A percentile compares a stretch with the other conserved stretches of the same genome.
phyloP scores from a whole-genome alignment of 2,329 filamentous ascomycete species.

The Balansia obtecta region DNA sequence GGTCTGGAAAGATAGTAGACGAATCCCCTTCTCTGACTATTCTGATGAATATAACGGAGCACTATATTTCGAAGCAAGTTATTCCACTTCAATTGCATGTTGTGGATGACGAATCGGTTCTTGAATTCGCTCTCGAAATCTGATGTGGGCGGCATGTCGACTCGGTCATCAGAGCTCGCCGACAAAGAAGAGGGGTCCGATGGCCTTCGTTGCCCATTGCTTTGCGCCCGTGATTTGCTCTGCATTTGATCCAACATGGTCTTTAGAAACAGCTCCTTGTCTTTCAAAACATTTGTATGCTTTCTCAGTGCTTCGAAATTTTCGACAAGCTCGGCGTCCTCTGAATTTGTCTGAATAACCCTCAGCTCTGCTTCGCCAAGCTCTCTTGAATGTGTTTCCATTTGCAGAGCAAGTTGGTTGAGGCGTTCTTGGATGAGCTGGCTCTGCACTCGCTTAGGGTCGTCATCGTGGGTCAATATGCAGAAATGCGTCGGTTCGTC shows the following conservation, averaged over 20 bases:
- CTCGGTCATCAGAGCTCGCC: constrained; percentile 22
- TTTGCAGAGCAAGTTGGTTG: constrained; percentile 64
- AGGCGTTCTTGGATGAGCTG: constrained; percentile 75
- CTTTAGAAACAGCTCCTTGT: constrained; percentile 46
- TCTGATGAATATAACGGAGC: constrained; percentile 92
- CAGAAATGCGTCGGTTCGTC: constrained; percentile 89
- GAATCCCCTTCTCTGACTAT: constrained; percentile 88
- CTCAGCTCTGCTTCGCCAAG: constrained; percentile 66
- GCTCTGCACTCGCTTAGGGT: constrained; percentile 78
- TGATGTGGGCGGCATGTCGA: constrained; percentile 57
- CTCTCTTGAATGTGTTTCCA: constrained; percentile 58
- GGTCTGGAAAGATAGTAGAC: constrained; percentile 94
- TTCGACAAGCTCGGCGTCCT: constrained; percentile 36
- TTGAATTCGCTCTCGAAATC: constrained; percentile 93
- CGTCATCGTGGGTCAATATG: constrained; percentile 83
- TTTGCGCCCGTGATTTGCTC: constrained; percentile 20
- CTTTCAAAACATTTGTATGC: constrained; percentile 42
- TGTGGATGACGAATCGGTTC: constrained; percentile 96
- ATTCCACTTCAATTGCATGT: constrained; percentile 97
- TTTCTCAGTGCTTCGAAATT: constrained; percentile 49
- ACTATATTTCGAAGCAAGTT: constrained; percentile 93
- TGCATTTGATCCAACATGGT: constrained; percentile 42
- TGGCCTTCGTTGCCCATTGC: constrained; percentile 14
- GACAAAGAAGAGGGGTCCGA: constrained; percentile 23
- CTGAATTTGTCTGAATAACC: constrained; percentile 37